Evolutionary conservation across 2,329 filamentous ascomycete species (phyloP), one percentile per base, ranked within the genome.

Genomic region (Periconia digitata): DNA sequence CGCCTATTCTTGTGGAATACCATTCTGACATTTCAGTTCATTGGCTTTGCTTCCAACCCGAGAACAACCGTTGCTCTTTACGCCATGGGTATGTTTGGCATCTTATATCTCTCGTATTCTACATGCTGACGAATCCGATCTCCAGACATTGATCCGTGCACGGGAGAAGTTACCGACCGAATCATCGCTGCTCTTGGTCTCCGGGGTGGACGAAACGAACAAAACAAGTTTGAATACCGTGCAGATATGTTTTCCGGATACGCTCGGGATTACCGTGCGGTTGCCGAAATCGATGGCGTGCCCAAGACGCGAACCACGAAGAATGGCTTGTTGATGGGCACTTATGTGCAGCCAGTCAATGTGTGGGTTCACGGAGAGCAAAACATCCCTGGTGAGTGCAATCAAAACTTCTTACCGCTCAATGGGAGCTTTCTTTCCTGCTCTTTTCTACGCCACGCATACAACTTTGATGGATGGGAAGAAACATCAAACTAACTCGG

Each of bases 291-390:
- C 15, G 63, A 62, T 18, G 41, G 41, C 12, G 40, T 40, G 18
- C 46, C 40, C 13, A 49, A 49, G 40, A 62, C 58, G 18, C 59
- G 60, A 40, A 47, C 51, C 6, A 69, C 67, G 1, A 59, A 56
- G 35, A 71, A 71, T 47, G 60, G 60, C 22, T 66, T 73, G 24
- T 50, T 54, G 2, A 66, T 67, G 2, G 70, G 70, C 8, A 60
- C 65, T 36, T 73, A 72, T 37, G 57, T 72, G 16, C 67, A 68
- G 38, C 70, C 70, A 7, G 67, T 72, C 13, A 63, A 62, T 3
- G 70, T 71, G 43, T 71, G 66, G 64, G 69, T 73, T 43, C 69
- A 67, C 54, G 67, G 70, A 3, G 71, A 72, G 46, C 53, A 59
- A 6, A 59, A 57, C 7, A 58, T 54, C 3, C 70, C 70, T n/a